Base-by-base conservation (phyloP, 2,329 filamentous ascomycete species). In the Talaromyces verruculosus region DNA sequence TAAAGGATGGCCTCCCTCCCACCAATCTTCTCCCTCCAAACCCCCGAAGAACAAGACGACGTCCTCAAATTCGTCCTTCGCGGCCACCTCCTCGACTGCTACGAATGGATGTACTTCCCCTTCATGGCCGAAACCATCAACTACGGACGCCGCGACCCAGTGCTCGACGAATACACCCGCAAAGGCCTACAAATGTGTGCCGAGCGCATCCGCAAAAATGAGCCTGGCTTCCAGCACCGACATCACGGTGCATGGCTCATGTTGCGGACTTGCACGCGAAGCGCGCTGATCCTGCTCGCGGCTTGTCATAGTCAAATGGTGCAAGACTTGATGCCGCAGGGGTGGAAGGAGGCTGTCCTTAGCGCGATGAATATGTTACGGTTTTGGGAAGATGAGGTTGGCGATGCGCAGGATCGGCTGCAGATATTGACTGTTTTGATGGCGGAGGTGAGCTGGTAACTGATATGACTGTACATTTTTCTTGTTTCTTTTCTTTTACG, bases 61-160 rank as follows among this genome's bases (percentile, higher is more conserved):
- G 72, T 72, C 19, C 70, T 78, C 5, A 73, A 72, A 64, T 76
- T 78, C 61, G 75, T 78, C 28, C 73, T 78, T 10, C 71, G 70
- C 28, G 75, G 72, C 5, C 76, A 78, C 62, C 69, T 77, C 4
- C 71, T 77, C 17, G 75, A 78, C 65, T 78, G 75, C 65, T 75
- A 77, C 47, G 76, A 78, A 65, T 74, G 73, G 70, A 78, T 78
- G 69, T 78, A 78, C 65, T 78, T 75, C 71, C 75, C 74, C 5
- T 78, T 77, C 47, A 70, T 78, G 35, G 71, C 73, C 1, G 72
- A 74, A 45, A 72, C 71, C 6, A 72, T 77, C 19, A 65, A 74
- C 15, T 68, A 72, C 35, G 70, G 71, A 7, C 66, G 67, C 8
- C 67, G 70, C 13, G 67, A 64, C 25, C 45, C 65, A 17, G 61